Conservation (phyloP, 2,329 filamentous ascomycete species). For the Leptographium procerum region DNA sequence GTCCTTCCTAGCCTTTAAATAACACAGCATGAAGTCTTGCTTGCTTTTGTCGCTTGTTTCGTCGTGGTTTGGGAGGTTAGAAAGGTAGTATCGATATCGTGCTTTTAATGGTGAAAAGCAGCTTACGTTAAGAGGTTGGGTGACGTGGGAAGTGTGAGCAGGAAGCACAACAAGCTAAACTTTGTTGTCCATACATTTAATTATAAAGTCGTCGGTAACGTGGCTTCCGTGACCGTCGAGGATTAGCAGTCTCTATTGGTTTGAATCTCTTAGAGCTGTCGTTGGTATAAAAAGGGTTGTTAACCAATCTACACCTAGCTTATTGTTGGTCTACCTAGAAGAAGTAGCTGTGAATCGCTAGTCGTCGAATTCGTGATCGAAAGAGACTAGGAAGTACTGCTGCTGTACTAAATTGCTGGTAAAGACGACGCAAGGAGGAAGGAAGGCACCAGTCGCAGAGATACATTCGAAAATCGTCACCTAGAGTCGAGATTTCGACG, state of each 20-base stretch:
- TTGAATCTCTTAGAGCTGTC: neutral
- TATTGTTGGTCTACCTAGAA: neutral
- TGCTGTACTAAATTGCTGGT: neutral
- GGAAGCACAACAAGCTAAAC: too few relatives aligned
- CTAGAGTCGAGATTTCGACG: neutral
- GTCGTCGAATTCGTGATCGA: neutral
- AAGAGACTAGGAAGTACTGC: neutral
- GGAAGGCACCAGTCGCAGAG: neutral
- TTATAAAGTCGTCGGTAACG: too few relatives aligned
- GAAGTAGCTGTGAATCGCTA: neutral
- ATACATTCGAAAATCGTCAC: neutral
- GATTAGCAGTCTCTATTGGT: neutral
- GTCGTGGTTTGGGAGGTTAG: too few relatives aligned
- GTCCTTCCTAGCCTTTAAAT: too few relatives aligned
- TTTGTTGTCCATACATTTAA: too few relatives aligned
- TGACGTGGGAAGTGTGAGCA: too few relatives aligned
- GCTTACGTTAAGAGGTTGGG: too few relatives aligned
- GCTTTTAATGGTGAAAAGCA: too few relatives aligned
- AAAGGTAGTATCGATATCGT: too few relatives aligned
- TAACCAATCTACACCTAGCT: neutral
- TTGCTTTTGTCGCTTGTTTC: too few relatives aligned
- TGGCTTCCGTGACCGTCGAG: neutral
- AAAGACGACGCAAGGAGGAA: neutral
- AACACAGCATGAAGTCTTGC: too few relatives aligned
- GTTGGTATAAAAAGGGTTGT: neutral